Conservation (phyloP, 768 basidiomycete genomes). For the Cantharellus cinnabarinus region DNA sequence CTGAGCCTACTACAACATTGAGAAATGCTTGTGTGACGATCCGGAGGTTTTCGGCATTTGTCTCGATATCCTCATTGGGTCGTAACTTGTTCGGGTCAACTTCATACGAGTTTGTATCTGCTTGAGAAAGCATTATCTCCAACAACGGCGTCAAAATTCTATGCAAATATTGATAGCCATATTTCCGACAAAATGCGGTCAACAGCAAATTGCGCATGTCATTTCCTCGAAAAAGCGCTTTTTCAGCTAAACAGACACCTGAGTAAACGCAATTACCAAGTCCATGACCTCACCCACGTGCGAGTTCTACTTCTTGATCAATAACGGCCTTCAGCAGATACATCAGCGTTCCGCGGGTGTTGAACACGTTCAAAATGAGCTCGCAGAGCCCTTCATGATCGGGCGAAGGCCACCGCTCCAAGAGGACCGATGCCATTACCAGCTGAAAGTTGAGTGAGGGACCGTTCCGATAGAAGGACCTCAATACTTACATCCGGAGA, state of each 20-base stretch:
- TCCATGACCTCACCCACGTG: conserved; percentile 14
- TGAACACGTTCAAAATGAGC: conserved; percentile 70
- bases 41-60: conserved; percentile 53
- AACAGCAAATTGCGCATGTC: conserved; percentile 73
- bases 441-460: conserved; percentile 21
- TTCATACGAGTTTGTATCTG: conserved; percentile 54
- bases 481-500: background rate
- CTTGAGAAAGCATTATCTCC: conserved; percentile 49
- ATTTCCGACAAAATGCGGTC: conserved; percentile 69
- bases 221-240: conserved; percentile 76
- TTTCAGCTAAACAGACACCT: conserved; percentile 33
- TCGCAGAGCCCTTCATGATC: conserved; percentile 66
- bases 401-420: conserved; percentile 58
- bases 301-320: conserved; percentile 72
- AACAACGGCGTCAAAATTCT: conserved; percentile 59
- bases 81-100: conserved; percentile 34
- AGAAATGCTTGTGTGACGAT: conserved; percentile 58
- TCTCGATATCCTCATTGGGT: conserved; percentile 37
- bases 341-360: conserved; percentile 52
- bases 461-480: background rate
- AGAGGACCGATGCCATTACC: conserved; percentile 56
- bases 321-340: conserved; percentile 64
- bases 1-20: conserved; percentile 49
- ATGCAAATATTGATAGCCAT: conserved; percentile 83
- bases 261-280: background rate